Conservation (phyloP, 176 grass and related monocot genomes). For the Eremochloa ophiuroides region DNA sequence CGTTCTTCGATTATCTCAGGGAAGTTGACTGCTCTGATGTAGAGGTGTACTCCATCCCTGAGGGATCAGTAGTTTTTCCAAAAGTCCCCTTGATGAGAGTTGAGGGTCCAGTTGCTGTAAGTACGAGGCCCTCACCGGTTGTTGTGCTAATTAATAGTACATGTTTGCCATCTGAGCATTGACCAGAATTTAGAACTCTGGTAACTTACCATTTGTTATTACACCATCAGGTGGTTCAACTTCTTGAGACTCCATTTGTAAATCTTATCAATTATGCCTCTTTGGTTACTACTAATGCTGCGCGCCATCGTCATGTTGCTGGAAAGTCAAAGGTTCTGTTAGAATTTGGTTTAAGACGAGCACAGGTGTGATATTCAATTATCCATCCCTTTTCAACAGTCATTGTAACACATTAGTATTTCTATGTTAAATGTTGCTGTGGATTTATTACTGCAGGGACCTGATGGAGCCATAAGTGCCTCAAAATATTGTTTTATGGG, state of each 20-base stretch:
- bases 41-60: conserved; percentile 89
- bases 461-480: conserved; percentile 99
- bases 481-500: conserved; percentile 98
- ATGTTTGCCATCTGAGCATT: conserved; percentile 14
- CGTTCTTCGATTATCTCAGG: conserved; percentile 88
- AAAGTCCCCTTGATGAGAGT: conserved; percentile 90
- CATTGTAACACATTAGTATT: background rate
- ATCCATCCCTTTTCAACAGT: background rate
- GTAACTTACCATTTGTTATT: conserved; percentile 19
- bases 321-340: conserved; percentile 87
- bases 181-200: conserved; percentile 1
- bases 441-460: conserved; percentile 56
- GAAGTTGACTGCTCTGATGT: conserved; percentile 79
- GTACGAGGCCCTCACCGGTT: conserved; percentile 31
- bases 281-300: conserved; percentile 98
- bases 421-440: conserved; percentile 9
- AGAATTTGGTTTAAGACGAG: conserved; percentile 98
- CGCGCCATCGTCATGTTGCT: conserved; percentile 78
- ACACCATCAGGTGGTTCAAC: conserved; percentile 73
- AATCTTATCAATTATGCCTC: conserved; percentile 99
- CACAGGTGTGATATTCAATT: conserved; percentile 60
- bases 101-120: conserved; percentile 96
- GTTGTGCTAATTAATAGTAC: conserved; percentile 9
- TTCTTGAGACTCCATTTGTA: conserved; percentile 96
- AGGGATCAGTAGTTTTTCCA: conserved; percentile 97